Percentiles rank a stretch among this genome's conserved stretches.
Conservation (phyloP, 1,284 basidiomycete species). For the Trametes versicolor region DNA sequence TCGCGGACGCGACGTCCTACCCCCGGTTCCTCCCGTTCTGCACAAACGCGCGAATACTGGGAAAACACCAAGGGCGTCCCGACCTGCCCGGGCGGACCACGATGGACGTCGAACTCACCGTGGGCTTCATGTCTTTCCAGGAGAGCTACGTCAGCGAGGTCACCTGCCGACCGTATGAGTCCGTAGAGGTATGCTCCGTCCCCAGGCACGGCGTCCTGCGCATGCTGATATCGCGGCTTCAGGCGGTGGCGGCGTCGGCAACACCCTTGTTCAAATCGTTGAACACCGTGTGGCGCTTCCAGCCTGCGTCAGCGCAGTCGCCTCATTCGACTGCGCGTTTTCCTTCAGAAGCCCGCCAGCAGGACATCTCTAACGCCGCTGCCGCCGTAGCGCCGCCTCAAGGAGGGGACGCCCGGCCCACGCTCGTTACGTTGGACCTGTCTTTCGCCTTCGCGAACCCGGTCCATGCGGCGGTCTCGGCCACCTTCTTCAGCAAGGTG, state of each 20-base stretch:
- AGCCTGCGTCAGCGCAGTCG: conserved; percentile 59
- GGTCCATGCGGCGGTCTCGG: conserved; percentile 83
- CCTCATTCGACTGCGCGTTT: conserved; percentile 48
- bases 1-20: conserved; percentile 91
- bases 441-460: conserved; percentile 91
- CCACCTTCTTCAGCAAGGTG: conserved; percentile 87
- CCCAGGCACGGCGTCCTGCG: conserved; percentile 4
- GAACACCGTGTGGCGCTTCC: conserved; percentile 84
- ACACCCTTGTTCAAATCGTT: conserved; percentile 90
- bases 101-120: conserved; percentile 88
- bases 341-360: conserved; percentile 24
- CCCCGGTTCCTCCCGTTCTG: conserved; percentile 92
- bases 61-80: conserved; percentile 42
- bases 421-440: conserved; percentile 84
- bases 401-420: conserved; percentile 54
- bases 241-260: conserved; percentile 83
- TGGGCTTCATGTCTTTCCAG: conserved; percentile 88
- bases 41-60: conserved; percentile 76
- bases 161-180: conserved; percentile 78
- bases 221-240: conserved; percentile 8
- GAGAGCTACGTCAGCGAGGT: conserved; percentile 93
- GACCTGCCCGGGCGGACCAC: conserved; percentile 27
- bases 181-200: conserved; percentile 72
- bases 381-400: conserved; percentile 25
- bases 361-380: conserved; percentile 22